phyloP scores from a whole-genome alignment of 176 grass and related monocot species.

The Thalia dealbata region DNA sequence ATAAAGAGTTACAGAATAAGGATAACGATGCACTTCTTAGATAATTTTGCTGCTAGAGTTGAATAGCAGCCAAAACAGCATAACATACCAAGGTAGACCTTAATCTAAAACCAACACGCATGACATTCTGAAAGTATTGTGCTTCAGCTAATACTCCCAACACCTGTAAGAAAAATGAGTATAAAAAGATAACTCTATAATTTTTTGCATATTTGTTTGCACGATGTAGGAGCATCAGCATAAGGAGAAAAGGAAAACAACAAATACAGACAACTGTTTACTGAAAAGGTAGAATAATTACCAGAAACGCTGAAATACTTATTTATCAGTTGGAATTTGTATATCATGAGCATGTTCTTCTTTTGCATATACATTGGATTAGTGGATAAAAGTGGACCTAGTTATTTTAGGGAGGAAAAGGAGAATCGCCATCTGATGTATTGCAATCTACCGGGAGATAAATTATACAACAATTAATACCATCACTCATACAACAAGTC shows the following conservation, averaged over 20 bases:
- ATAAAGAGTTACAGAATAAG: background rate
- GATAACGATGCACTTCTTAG: background rate
- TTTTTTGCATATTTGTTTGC: background rate
- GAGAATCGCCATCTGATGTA: no score
- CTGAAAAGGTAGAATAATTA: background rate
- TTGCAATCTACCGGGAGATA: no score
- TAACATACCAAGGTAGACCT: slow-evolving; percentile 83
- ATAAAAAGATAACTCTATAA: background rate
- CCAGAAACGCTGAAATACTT: background rate
- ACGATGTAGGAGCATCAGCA: background rate
- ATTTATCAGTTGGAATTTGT: background rate
- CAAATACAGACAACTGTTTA: background rate
- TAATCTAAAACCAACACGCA: slow-evolving; percentile 89
- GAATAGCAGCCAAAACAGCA: background rate
- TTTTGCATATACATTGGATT: no score
- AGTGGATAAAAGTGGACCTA: no score
- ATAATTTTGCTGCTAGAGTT: background rate
- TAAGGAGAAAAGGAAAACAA: background rate
- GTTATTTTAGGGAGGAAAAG: no score
- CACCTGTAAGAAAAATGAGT: slow-evolving; percentile 27
- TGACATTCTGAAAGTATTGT: slow-evolving; percentile 99
- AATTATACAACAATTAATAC: no score
- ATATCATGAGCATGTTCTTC: background rate
- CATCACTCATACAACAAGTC: no score
- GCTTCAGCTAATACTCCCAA: slow-evolving; percentile 87